Percentiles rank a stretch among this genome's conserved stretches.
phyloP scores from a whole-genome alignment of 1,284 basidiomycete genomes.

The Trametes polyzona region DNA sequence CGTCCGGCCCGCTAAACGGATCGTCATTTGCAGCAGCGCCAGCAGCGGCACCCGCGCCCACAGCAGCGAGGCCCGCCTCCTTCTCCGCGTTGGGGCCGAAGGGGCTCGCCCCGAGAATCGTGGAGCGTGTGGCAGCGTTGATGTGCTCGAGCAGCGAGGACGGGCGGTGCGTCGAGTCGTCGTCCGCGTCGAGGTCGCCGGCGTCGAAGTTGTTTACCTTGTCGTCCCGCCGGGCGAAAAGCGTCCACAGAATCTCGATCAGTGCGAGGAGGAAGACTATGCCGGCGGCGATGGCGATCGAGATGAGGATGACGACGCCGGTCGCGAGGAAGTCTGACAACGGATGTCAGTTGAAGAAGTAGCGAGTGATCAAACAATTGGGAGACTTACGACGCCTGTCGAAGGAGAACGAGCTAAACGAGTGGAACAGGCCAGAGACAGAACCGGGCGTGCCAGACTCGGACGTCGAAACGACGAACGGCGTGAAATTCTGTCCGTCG shows the following conservation, averaged over 20 bases:
- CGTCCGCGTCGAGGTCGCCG: slow-evolving; percentile 70
- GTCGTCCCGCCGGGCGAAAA: slow-evolving; percentile 81
- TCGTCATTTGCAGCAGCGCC: slow-evolving; percentile 46
- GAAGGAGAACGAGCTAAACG: slow-evolving; percentile 78
- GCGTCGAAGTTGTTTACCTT: slow-evolving; percentile 61
- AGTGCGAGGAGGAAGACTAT: slow-evolving; percentile 92
- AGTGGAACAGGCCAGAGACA: slow-evolving; percentile 83
- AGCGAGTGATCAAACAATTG: neutral
- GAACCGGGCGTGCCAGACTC: slow-evolving; percentile 72
- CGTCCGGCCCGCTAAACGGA: slow-evolving; percentile 67
- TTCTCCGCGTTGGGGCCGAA: slow-evolving; percentile 56
- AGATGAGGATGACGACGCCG: slow-evolving; percentile 95
- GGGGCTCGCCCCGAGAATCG: slow-evolving; percentile 68
- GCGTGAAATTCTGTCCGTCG: slow-evolving; percentile 84
- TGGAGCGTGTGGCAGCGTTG: slow-evolving; percentile 82
- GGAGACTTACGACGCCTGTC: slow-evolving; percentile 62
- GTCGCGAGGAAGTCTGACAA: slow-evolving; percentile 82
- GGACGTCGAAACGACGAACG: slow-evolving; percentile 80
- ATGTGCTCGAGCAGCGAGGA: slow-evolving; percentile 85
- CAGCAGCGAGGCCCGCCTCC: slow-evolving; percentile 45
- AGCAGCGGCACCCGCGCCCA: slow-evolving; percentile 13
- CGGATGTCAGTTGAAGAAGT: slow-evolving; percentile 11
- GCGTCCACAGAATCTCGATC: slow-evolving; percentile 87
- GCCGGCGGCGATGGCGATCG: slow-evolving; percentile 95
- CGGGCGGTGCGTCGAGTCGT: slow-evolving; percentile 74